Conservation (phyloP, 2,329 filamentous ascomycete species). For the Ophiostoma angusticollis region DNA sequence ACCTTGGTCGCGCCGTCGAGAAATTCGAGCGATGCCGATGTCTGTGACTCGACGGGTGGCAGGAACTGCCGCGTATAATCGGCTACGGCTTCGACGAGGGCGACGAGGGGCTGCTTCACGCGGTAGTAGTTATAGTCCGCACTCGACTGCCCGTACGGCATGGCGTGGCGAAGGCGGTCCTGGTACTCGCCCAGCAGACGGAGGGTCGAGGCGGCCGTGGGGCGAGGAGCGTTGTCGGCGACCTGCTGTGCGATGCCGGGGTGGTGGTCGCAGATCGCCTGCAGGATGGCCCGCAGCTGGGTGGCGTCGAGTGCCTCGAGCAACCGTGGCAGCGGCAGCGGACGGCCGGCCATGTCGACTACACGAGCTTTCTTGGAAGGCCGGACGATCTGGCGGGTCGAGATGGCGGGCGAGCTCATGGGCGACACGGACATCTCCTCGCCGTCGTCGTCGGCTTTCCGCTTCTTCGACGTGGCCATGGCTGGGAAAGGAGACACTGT, state of each 20-base stretch:
- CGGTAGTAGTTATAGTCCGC: slow-evolving; percentile 94
- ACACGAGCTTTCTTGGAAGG: slow-evolving; percentile 50
- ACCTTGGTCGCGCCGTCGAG: slow-evolving; percentile 83
- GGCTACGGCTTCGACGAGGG: slow-evolving; percentile 75
- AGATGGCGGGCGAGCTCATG: slow-evolving; percentile 63
- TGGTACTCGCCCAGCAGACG: slow-evolving; percentile 75
- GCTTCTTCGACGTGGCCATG: slow-evolving; percentile 51
- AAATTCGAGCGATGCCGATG: slow-evolving; percentile 72
- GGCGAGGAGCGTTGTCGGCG: slow-evolving; percentile 70
- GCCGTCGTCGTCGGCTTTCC: slow-evolving; percentile 75
- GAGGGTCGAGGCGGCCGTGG: slow-evolving; percentile 67
- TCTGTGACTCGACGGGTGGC: slow-evolving; percentile 75
- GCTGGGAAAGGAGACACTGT: slow-evolving; percentile 38
- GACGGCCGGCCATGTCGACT: slow-evolving; percentile 51
- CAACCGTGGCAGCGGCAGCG: slow-evolving; percentile 52
- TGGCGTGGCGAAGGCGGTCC: slow-evolving; percentile 59
- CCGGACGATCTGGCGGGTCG: slow-evolving; percentile 53
- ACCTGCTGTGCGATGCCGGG: slow-evolving; percentile 79
- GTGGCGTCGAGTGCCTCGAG: slow-evolving; percentile 84
- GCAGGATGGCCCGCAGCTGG: slow-evolving; percentile 74
- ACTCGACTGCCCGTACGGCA: slow-evolving; percentile 73
- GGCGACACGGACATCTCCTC: slow-evolving; percentile 91
- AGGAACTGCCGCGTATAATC: slow-evolving; percentile 96
- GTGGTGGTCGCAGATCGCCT: slow-evolving; percentile 80
- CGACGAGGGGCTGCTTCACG: slow-evolving; percentile 65